phyloP scores from a whole-genome alignment of 2,329 filamentous ascomycete genomes.

The Aureobasidium sp. region DNA sequence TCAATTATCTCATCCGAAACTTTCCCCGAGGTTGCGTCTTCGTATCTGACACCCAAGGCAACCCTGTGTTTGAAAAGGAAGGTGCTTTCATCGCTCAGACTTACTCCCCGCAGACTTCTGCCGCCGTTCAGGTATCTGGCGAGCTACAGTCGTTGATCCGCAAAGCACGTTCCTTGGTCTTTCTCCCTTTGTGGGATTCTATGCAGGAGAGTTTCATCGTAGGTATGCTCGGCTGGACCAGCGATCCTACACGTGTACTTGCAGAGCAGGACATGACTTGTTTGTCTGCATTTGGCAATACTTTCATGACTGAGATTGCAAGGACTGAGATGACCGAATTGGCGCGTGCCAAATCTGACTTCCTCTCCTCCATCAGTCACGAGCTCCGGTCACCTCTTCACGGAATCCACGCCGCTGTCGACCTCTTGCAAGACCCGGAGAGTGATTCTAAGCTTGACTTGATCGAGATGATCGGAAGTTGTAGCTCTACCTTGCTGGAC shows the following conservation, averaged over 20 bases:
- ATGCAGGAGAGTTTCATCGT: slow-evolving; percentile 46
- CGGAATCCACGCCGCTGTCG: slow-evolving; percentile 30
- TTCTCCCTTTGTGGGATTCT: slow-evolving; percentile 56
- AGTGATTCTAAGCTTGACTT: slow-evolving; percentile 41
- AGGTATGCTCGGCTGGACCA: slow-evolving; percentile 46
- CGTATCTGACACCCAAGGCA: background rate
- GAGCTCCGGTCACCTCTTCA: slow-evolving; percentile 37
- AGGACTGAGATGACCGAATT: slow-evolving; percentile 51
- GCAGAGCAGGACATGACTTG: slow-evolving; percentile 16
- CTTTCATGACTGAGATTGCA: slow-evolving; percentile 64
- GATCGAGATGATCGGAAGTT: slow-evolving; percentile 50
- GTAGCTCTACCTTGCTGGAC: slow-evolving; percentile 51
- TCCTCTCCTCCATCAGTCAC: slow-evolving; percentile 46
- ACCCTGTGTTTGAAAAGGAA: background rate
- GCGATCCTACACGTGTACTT: slow-evolving; percentile 41
- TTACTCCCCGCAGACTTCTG: background rate
- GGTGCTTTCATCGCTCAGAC: slow-evolving; percentile 2
- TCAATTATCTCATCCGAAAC: slow-evolving; percentile 1
- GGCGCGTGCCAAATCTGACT: slow-evolving; percentile 42
- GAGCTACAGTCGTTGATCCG: slow-evolving; percentile 4
- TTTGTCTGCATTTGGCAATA: slow-evolving; percentile 54
- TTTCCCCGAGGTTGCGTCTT: slow-evolving; percentile 14
- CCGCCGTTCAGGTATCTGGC: background rate
- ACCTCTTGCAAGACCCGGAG: slow-evolving; percentile 49
- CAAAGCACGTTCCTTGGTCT: slow-evolving; percentile 44